These are phyloP conservation scores for Dryas integrifolia DNA, from an alignment of 331 rosid species.

Conservation along the genomic window DNA sequence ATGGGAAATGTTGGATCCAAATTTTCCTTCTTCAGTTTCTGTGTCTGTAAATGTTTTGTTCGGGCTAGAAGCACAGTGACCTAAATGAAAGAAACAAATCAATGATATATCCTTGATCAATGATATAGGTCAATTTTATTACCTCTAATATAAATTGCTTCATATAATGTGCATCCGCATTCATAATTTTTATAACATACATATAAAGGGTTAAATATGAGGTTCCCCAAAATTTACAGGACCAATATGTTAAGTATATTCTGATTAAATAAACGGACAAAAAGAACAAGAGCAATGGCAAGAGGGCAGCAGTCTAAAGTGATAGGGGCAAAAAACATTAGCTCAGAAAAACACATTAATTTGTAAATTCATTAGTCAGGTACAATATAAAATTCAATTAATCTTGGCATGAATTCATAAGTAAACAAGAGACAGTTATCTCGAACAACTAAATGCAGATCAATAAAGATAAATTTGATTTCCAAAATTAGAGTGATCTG, in stretches of 20 bases:
- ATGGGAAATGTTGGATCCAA: slow-evolving; percentile 83
- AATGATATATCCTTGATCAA: not conserved
- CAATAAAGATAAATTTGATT: not conserved
- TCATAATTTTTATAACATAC: not conserved
- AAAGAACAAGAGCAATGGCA: too few species aligned
- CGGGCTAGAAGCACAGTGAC: slow-evolving; percentile 27
- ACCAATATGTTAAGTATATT: too few species aligned
- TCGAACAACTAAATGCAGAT: not conserved
- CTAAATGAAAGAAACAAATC: slow-evolving; percentile 25
- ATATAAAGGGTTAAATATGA: too few species aligned
- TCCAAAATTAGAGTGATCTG: not conserved
- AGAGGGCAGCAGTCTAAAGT: too few species aligned
- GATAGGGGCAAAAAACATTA: not conserved
- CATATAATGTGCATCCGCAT: not conserved
- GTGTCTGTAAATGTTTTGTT: slow-evolving; percentile 28
- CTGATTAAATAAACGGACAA: too few species aligned
- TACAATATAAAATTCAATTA: too few species aligned
- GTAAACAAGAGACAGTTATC: not conserved
- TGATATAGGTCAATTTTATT: not conserved
- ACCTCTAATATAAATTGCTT: not conserved
- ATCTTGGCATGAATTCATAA: not conserved
- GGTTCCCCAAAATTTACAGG: too few species aligned
- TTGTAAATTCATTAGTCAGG: too few species aligned
- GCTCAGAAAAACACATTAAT: not conserved
- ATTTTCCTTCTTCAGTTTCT: slow-evolving; percentile 43